Evolutionary conservation across 352 stramenopile species (phyloP), one percentile per base, ranked within the genome.

Genomic region (Nothophytophthora sp.): DNA sequence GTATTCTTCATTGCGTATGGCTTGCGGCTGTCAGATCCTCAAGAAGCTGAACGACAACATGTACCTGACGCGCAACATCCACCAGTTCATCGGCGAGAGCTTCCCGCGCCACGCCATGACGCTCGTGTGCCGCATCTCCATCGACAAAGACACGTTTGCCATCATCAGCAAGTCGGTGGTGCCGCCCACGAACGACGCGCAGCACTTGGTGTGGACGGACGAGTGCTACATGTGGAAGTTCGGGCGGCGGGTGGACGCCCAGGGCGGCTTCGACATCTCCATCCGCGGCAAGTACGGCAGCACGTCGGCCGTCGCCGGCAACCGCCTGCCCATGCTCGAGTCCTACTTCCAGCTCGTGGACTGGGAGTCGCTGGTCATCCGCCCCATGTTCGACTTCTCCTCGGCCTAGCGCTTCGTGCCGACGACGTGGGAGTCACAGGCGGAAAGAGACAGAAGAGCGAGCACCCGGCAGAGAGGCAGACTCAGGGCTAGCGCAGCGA

Each of bases 171-270:
- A 89, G 63, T 91, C 80, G 23, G 79, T 93, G 24, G 70, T 89
- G 34, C 82, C 82, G 4, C 80, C 81, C 0, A 84, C 80, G 22
- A 88, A 86, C 61, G 82, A 93, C 38, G 82, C 80, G 20, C 82
- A 93, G 67, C 80, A 93, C 56, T 58, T 93, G 37, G 82, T 93
- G n/a, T 93, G 82, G 82, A 93, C 82, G 7, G 82, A 93, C 52
- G 82, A 93, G 73, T 91, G 77, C 51, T 91, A 70, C 60, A 90
- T 93, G 79, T 91, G 80, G 77, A 87, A 88, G 41, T 93, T 91
- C 63, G 67, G 66, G 39, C 70, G 77, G 12, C 74, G 65, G 11
- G 35, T 65, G 44, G 77, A 86, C 50, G 58, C 63, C 16, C 65
- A 76, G 27, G 69, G 79, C 4, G 82, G 82, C 32, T 93, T 93